Base-by-base conservation (phyloP, 106 monocot genomes). In the Platanthera zijinensis region DNA sequence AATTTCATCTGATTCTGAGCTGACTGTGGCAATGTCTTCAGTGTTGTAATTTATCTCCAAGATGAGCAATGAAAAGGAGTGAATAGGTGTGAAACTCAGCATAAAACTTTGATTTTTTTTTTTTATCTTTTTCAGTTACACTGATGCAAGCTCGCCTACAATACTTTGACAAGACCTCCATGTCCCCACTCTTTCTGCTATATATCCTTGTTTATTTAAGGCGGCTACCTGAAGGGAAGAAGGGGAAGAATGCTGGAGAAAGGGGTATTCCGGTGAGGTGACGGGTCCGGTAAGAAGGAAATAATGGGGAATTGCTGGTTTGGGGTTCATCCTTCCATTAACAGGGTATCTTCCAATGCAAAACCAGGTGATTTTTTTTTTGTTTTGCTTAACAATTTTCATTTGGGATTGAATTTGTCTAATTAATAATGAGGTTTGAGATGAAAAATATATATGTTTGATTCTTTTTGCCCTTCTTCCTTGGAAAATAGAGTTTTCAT, bases 301-400 rank as follows among this genome's bases (percentile, higher is more conserved):
- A 18, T 59, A 56, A 93, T 93, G 93, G 93, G 90, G 53, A 93
- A 93, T 56, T 93, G 90, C 86, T 84, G 66, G 83, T 79, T 83
- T 57, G 81, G 77, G 19, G 77, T 53, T 49, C 68, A 79, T 9
- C 72, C 82, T 52, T 86, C 84, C 22, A 71, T 88, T 39, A 73
- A 85, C 81, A 90, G 75, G 75, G 84, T 88, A 62, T 86, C 75
- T 73, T 89, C 87, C 69, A 87, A 87, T 78, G 77, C 69, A 45
- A 93, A 88, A 71, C 74, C 88, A 82, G 93, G 90, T 90, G 47
- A 74, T 14, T 18, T 18, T 61, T 61, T n/a, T 7, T 18, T 18
- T 53, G 13, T 39, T 39, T 18, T 53, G 13, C 3, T 39, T 2
- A 39, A 39, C 0, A 3, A 0, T 39, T 39, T 39, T 39, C 39